Evolutionary conservation across 176 grass and related monocot genomes (phyloP), one percentile per base, ranked within the genome.

Genomic region (Hsuehochloa calcarea): DNA sequence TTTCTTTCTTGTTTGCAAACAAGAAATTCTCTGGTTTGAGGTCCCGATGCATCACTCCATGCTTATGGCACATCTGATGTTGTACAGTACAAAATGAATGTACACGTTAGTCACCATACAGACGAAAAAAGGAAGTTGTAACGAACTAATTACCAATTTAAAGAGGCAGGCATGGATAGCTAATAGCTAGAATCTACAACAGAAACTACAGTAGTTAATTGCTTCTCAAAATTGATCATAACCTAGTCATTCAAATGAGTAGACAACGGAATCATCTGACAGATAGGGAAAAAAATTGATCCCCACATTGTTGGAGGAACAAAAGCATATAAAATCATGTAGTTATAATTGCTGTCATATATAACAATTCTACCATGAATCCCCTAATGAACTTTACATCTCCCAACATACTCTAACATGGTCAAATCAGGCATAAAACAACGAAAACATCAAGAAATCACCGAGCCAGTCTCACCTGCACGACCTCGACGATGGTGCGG

Each of bases 1-100:
- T 90, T 90, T 97, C 94, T 52, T 94, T 97, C 85, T 94, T 97
- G 80, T 94, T 94, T 9, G 87, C 90, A 79, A 97, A 97, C 88
- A 97, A 94, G 80, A 97, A 97, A 70, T 97, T 97, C 83, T 97
- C 94, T 61, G 94, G 94, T 63, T 97, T 97, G 49, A 97, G 88
- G 80, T 97, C 94, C 78, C 94, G 82, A 75, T 97, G 94, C 82
- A 97, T 97, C 75, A 97, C 94, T 38, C 92, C 94, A 49, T 97
- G 94, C 85, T 94, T 90, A 64, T 97, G 94, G 79, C 94, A 97
- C 88, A 92, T 89, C 91, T 97, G 80, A 46, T 85, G 77, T 78
- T 59, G 56, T 27, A 84, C 20, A 87, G 41, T 70, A 65, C 8
- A 68, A 8, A 81, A 82, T 1, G 39, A 77, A 78, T 35, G 62